Base-by-base conservation (phyloP, 345 rosid genomes). In the Euphorbia pulcherrima region DNA sequence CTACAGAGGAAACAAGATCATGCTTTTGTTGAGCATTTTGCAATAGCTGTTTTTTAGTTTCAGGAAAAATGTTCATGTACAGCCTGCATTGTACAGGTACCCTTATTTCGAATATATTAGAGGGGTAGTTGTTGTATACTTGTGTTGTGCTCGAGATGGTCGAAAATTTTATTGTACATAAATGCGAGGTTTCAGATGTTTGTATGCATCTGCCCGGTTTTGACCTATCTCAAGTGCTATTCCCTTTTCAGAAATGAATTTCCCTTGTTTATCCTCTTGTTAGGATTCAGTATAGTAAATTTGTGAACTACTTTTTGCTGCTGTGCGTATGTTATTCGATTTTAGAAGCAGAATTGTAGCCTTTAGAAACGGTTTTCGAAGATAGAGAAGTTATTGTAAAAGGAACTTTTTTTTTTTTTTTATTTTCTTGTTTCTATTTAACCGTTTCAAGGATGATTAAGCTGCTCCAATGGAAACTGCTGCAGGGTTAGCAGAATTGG, bases 11-110 rank as follows among this genome's bases (percentile, higher is more conserved):
- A 58, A 57, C 79, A 68, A 67, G 79, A 47, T 65, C 81, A 51
- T 80, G 73, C 83, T 72, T 77, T 50, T 85, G 86, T 87, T 83
- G 80, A 83, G 77, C 27, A 20, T 48, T 18, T 47, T 23, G n/a
- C 35, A 2, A 2, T n/a, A 21, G 28, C 56, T 30, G 4, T 53
- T 26, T 5, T 70, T n/a, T n/a, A n/a, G 12, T 53, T 62, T 35
- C 13, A 68, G 16, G 66, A 80, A 44, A 64, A 52, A 18, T 27
- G 53, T 55, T 59, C n/a, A 29, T 71, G 55, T 71, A 28, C 68
- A 63, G 68, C 21, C 0, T 63, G 74, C 47, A 62, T 68, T 63
- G 68, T 63, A 63, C 62, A 71, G 63, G 67, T 53, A 62, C 48
- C 61, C 23, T 39, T 53, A 23, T 9, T 54, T 60, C 47, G 59